Evolutionary conservation across 352 stramenopile genomes (phyloP).

Genomic region (Phytophthora capsici): DNA sequence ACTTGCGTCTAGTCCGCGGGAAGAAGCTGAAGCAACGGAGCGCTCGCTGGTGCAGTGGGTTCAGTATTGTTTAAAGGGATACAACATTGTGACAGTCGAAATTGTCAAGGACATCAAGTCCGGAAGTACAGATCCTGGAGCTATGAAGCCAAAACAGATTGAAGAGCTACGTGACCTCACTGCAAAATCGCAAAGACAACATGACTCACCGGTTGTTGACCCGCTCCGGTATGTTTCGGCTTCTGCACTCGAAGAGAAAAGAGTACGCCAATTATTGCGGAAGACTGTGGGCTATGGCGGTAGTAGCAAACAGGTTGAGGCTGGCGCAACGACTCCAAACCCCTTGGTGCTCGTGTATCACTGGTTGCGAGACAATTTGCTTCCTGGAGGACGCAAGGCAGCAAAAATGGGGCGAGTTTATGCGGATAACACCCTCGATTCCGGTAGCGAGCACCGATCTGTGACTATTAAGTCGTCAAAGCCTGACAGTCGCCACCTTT

Average conservation of each 20-base stretch:
- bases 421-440: conserved; percentile 6
- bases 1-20: conserved; percentile 46
- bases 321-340: not conserved
- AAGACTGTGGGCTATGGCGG: conserved; percentile 31
- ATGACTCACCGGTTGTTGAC: not conserved
- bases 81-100: conserved; percentile 77
- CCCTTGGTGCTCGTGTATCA: not conserved
- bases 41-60: conserved; percentile 58
- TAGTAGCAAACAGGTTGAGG: not conserved
- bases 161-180: conserved; percentile 44
- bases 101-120: conserved; percentile 77
- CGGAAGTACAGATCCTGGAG: conserved; percentile 13
- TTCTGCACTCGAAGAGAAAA: conserved; percentile 46
- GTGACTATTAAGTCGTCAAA: not conserved
- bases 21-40: conserved; percentile 52
- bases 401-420: conserved; percentile 22
- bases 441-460: not conserved
- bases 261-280: conserved; percentile 45
- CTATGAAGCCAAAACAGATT: conserved; percentile 42
- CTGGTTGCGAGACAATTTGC: conserved; percentile 15
- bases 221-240: conserved; percentile 31
- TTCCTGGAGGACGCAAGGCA: conserved; percentile 18
- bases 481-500: conserved; percentile 12
- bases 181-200: not conserved
- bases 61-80: conserved; percentile 64